Evolutionary conservation across 2,329 filamentous ascomycete genomes (phyloP), one percentile per base, ranked within the genome.

Genomic region (Beauveria medogensis): DNA sequence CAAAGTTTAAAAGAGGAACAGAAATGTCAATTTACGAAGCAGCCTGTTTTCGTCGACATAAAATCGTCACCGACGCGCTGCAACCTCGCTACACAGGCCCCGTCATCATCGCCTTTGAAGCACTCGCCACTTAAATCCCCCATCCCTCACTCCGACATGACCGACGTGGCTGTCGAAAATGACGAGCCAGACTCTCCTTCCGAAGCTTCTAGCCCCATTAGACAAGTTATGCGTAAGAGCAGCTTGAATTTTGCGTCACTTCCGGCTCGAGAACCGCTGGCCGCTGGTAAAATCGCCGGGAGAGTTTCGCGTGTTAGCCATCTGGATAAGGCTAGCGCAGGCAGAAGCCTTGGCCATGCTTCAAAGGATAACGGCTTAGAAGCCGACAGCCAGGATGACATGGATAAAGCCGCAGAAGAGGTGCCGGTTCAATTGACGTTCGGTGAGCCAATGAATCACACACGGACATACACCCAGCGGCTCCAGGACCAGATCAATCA

Each of bases 191-290:
- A 28, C 3, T 88, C 86, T 3, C 82, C 83, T 18, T 90, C 88
- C 2, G 87, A 90, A 53, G 81, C 78, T 1, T 91, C 89, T 0
- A 92, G 88, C 66, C 90, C 90, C 0, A 85, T 89, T 54, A 82
- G 90, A 66, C 88, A 89, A 2, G 79, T 90, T 34, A 83, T 95
- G 66, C 87, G 93, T 63, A 97, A 97, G 79, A 96, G 92, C 74
- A 97, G 93, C 71, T 81, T 99, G 63, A 96, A 90, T 62, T 97
- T 99, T 75, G 91, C 94, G 43, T 91, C 94, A 20, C 80, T 99
- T 14, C 94, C 94, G 34, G 92, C 93, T 3, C 84, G 94, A 63
- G 93, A 97, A 69, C 93, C 93, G 41, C 78, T 97, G 57, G 85
- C 86, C 37, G 84, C 84, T 18, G 95, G 95, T 72, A 93, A 92